Base-by-base conservation (phyloP, 179 eudicot species). In the Patellifolia procumbens region DNA sequence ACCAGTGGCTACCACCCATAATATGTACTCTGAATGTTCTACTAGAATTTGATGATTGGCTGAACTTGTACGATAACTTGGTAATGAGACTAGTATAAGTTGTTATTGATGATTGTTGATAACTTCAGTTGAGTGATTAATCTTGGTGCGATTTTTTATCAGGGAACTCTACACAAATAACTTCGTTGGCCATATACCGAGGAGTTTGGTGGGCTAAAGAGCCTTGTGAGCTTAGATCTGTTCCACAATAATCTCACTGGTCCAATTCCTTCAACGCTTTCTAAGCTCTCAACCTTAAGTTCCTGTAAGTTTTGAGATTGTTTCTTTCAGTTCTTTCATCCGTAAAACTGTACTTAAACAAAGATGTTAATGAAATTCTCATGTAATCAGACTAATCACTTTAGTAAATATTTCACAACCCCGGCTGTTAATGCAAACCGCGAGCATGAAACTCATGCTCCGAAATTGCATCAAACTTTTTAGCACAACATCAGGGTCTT, bases 91-190 rank as follows among this genome's bases (percentile, higher is more conserved):
- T 43, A 17, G 45, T 32, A 66, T 16, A 42, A 12, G 65, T 51
- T 65, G 20, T 79, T 42, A 42, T 29, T 60, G 51, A 59, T 45
- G 48, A 65, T 24, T 35, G n/a, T 51, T 72, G 53, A 53, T 58
- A 28, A 56, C 5, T 35, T 37, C 15, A 46, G 37, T 20, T 32
- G 61, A 16, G 20, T 28, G 61, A 68, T 43, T 74, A 37, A 62
- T 61, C 1, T 66, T 79, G 49, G 49, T 67, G 37, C 7, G 22
- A 46, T 28, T 68, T 51, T n/a, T 68, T 48, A 63, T 39, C 86
- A 91, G 93, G 83, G 92, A 91, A 67, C 79, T 89, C 49, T 89
- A 89, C 90, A 85, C 80, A 88, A 91, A 91, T 84, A 85, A 81
- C 75, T 84, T 91, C 65, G 89, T 74, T 75, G 96, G 96, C 16